Evolutionary conservation across 495 filamentous ascomycete genomes (phyloP), one percentile per base, ranked within the genome.

Genomic region (Podospora anserina): DNA sequence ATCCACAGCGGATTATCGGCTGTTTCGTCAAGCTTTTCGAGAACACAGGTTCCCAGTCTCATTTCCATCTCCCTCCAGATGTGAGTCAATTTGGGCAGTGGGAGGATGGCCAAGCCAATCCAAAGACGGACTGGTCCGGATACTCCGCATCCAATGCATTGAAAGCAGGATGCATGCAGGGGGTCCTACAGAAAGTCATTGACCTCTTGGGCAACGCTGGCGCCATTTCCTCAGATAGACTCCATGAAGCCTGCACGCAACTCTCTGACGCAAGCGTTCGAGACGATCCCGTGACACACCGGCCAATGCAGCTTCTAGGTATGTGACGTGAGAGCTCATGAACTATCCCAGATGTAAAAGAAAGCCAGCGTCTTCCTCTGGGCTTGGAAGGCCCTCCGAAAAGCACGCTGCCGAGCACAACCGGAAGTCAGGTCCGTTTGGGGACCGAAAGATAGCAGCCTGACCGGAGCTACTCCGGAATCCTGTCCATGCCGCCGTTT

Each of bases 131-230:
- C 61, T 54, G 61, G 69, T 34, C 57, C 56, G 39, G 28, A 60
- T 61, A 53, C 69, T 66, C 70, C 49, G 74, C 74, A 77, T 74
- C 61, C 69, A 73, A 73, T 62, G 75, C 72, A 71, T 71, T 70
- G 61, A 68, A 23, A 16, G 55, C 61, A 32, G 61, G 70, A 80
- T 71, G 73, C 78, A 77, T 55, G 64, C 71, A 70, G 72, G 77
- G 78, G 76, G 67, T 80, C 34, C 56, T 63, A 39, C 28, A 49
- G 39, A n/a, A n/a, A 70, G 44, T 23, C 18, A 54, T 30, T 30
- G 68, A 32, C 61, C 66, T 68, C 32, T 69, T 68, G 63, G 64
- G 65, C 65, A 59, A 49, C 58, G 55, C 66, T 58, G 16, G 49
- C 39, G 53, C 65, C 55, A 49, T 49, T 9, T 49, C 63, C 28